Conservation (phyloP, 176 grass and related monocot genomes). For the Melocanna baccifera region DNA sequence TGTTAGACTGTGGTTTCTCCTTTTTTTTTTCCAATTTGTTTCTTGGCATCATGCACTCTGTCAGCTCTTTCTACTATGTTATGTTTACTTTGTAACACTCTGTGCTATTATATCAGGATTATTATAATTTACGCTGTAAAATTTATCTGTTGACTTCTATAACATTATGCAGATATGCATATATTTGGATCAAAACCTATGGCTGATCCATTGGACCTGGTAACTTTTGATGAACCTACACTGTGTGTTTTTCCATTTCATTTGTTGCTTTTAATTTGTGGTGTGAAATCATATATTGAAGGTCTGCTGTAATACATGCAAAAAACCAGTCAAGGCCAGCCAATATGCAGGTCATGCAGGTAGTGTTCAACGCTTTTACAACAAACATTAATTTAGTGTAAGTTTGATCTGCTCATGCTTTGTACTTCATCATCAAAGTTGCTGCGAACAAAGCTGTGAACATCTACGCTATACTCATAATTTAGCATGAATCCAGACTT, state of each 20-base stretch:
- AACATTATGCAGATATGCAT: constrained; percentile 91
- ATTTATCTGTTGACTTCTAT: constrained; percentile 18
- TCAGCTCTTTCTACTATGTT: not conserved
- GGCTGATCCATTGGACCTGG: constrained; percentile 88
- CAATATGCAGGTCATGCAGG: constrained; percentile 95
- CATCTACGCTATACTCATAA: not conserved
- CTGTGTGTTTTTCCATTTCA: constrained; percentile 17
- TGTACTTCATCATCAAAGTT: not conserved
- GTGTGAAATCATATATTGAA: constrained; percentile 51
- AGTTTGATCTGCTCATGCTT: not conserved
- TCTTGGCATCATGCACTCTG: not conserved
- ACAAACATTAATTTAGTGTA: not conserved
- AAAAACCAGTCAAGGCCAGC: constrained; percentile 92
- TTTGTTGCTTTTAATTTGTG: constrained; percentile 17
- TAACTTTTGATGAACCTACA: constrained; percentile 47
- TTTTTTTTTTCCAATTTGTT: not conserved
- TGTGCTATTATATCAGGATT: not conserved
- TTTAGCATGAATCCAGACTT: not conserved
- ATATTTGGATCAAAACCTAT: constrained; percentile 94
- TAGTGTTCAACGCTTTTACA: constrained; percentile 28
- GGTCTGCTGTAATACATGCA: constrained; percentile 84
- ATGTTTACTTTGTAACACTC: not conserved
- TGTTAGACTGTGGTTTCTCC: constrained; percentile 17
- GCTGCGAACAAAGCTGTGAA: not conserved
- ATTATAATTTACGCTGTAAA: not conserved